phyloP scores from a whole-genome alignment of 768 basidiomycete species.

The Russula virescens region DNA sequence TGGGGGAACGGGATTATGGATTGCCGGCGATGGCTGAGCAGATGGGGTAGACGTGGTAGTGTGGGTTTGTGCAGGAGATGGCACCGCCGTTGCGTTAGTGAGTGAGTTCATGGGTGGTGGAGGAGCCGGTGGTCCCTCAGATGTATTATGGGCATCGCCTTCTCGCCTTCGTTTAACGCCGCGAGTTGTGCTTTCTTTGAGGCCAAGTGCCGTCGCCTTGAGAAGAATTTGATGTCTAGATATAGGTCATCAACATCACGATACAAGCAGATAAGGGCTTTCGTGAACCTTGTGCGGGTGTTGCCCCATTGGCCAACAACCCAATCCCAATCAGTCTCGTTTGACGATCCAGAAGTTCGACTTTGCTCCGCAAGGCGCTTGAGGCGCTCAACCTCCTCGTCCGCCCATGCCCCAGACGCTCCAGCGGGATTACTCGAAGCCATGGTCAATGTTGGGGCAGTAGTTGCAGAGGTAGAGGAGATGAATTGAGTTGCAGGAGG shows the following conservation, averaged over 20 bases:
- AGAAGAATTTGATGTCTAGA: slow-evolving; percentile 75
- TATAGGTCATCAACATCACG: background rate
- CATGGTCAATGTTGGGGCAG: slow-evolving; percentile 21
- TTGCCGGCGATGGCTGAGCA: slow-evolving; percentile 23
- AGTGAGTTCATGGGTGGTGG: slow-evolving; percentile 16
- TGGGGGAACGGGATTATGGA: slow-evolving; percentile 15
- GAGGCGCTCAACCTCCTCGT: slow-evolving; percentile 67
- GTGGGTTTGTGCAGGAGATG: slow-evolving; percentile 22
- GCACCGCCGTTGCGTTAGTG: slow-evolving; percentile 8
- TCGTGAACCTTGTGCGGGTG: slow-evolving; percentile 59
- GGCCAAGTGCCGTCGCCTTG: slow-evolving; percentile 70
- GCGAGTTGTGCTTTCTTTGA: slow-evolving; percentile 68
- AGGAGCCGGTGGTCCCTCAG: slow-evolving; percentile 9
- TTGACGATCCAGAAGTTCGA: slow-evolving; percentile 36
- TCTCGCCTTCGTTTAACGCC: slow-evolving; percentile 57
- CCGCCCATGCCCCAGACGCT: slow-evolving; percentile 72
- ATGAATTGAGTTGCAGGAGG: slow-evolving; percentile 22
- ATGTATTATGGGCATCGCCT: slow-evolving; percentile 10
- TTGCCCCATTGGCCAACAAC: slow-evolving; percentile 69
- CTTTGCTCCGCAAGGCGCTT: slow-evolving; percentile 66
- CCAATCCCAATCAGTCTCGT: slow-evolving; percentile 76
- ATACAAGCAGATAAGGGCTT: background rate
- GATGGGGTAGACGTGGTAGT: slow-evolving; percentile 21
- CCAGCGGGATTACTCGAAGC: slow-evolving; percentile 31
- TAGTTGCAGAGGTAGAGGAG: slow-evolving; percentile 5